These are phyloP conservation scores for Rubus idaeus DNA, from an alignment of 306 rosid genomes.

Conservation along the genomic window DNA sequence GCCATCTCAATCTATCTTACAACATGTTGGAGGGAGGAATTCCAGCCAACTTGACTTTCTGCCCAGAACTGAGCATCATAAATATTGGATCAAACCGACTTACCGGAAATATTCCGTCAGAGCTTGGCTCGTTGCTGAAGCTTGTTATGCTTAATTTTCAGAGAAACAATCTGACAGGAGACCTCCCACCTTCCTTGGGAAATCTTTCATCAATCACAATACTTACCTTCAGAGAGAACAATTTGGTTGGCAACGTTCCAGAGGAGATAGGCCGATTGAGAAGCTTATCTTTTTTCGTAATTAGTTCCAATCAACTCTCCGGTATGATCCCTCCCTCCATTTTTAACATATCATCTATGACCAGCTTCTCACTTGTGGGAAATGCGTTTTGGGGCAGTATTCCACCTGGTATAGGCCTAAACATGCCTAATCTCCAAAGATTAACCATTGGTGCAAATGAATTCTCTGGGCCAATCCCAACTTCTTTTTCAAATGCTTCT, in stretches of 20 bases:
- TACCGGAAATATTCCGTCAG: constrained; percentile 15
- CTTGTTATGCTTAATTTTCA: constrained; percentile 20
- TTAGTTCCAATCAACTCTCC: constrained; percentile 4
- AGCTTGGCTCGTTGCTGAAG: constrained; percentile 20
- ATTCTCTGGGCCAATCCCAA: constrained; percentile 38
- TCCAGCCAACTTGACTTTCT: constrained; percentile 34
- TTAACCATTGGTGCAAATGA: constrained; percentile 15
- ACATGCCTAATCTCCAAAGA: constrained; percentile 29
- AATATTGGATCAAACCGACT: neutral
- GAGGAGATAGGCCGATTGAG: constrained; percentile 20
- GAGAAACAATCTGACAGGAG: constrained; percentile 25
- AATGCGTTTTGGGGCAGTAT: constrained; percentile 35
- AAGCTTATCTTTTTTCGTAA: neutral
- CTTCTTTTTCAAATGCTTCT: constrained; percentile 39
- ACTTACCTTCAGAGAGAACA: neutral
- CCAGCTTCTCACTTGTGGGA: too few species aligned
- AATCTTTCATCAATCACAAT: constrained; percentile 25
- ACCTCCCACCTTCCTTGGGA: constrained; percentile 35
- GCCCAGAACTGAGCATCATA: constrained; percentile 16
- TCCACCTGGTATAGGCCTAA: constrained; percentile 31
- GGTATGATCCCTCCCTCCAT: constrained; percentile 35
- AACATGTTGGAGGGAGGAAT: constrained; percentile 33
- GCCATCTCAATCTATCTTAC: too few species aligned
- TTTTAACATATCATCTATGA: constrained; percentile 40
- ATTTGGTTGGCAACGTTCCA: constrained; percentile 34